phyloP scores from a whole-genome alignment of 108 stramenopile species.

The Cyclostephanos invisitatus region DNA sequence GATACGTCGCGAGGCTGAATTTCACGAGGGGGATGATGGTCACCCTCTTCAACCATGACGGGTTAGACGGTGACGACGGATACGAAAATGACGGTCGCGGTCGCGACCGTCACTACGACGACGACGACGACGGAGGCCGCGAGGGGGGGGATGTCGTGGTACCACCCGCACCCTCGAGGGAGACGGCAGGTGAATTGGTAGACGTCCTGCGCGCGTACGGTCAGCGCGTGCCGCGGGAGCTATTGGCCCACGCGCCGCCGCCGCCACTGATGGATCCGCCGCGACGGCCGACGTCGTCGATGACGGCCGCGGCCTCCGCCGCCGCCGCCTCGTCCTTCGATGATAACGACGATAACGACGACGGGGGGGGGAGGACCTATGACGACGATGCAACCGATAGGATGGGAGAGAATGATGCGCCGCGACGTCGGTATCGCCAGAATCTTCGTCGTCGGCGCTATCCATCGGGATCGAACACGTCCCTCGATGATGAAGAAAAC shows the following conservation, averaged over 20 bases:
- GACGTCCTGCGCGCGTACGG: not conserved
- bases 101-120: too few relatives aligned
- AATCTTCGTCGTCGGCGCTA: too few relatives aligned
- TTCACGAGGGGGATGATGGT: not conserved
- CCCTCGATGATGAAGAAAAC: constrained; percentile 5
- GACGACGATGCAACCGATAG: too few relatives aligned
- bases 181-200: not conserved
- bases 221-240: constrained; percentile 7
- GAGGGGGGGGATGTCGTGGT: too few relatives aligned
- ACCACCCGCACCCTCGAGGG: too few relatives aligned
- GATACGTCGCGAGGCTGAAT: not conserved
- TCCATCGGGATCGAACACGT: constrained; percentile 9
- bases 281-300: too few relatives aligned
- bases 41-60: not conserved
- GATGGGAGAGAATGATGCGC: not conserved
- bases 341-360: not conserved
- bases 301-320: not conserved
- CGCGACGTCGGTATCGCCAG: too few relatives aligned
- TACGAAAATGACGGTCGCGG: not conserved
- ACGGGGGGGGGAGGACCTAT: not conserved
- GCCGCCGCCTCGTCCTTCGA: not conserved
- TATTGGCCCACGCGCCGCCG: not conserved
- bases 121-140: not conserved
- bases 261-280: constrained; percentile 1
- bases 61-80: not conserved